phyloP scores from a whole-genome alignment of 345 rosid species.

The Eutrema heterophyllum region DNA sequence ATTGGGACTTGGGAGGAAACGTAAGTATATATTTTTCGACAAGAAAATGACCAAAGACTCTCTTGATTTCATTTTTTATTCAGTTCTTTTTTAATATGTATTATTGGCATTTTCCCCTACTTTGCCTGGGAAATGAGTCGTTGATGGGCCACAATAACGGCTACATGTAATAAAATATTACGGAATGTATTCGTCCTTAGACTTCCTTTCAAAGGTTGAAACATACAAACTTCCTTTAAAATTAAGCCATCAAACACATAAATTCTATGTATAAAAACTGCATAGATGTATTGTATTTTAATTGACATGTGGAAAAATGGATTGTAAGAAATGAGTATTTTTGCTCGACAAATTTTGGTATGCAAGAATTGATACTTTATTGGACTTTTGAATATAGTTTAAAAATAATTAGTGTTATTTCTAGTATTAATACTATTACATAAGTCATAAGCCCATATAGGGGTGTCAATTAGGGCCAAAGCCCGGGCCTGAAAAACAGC shows the following conservation, averaged over 20 bases:
- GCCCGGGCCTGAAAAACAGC: too few relatives aligned
- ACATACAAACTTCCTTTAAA: background rate
- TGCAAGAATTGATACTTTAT: background rate
- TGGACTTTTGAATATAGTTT: background rate
- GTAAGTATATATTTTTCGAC: background rate
- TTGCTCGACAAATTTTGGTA: background rate
- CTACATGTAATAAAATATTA: background rate
- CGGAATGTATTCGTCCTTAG: background rate
- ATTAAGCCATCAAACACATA: background rate
- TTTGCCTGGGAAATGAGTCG: conserved; percentile 3
- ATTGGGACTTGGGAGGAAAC: background rate
- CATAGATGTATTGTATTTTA: background rate
- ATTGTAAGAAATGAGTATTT: background rate
- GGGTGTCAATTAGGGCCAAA: too few relatives aligned
- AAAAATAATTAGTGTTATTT: too few relatives aligned
- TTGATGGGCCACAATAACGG: background rate
- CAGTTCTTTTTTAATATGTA: background rate
- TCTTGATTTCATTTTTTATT: background rate
- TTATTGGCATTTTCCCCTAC: background rate
- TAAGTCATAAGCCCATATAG: too few relatives aligned
- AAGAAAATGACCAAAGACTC: background rate
- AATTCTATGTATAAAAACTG: background rate
- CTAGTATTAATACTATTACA: too few relatives aligned
- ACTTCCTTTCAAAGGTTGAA: background rate
- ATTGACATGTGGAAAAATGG: background rate